These are phyloP conservation scores for Erodium chrysanthum DNA, from an alignment of 441 rosid genomes.

Conservation along the genomic window DNA sequence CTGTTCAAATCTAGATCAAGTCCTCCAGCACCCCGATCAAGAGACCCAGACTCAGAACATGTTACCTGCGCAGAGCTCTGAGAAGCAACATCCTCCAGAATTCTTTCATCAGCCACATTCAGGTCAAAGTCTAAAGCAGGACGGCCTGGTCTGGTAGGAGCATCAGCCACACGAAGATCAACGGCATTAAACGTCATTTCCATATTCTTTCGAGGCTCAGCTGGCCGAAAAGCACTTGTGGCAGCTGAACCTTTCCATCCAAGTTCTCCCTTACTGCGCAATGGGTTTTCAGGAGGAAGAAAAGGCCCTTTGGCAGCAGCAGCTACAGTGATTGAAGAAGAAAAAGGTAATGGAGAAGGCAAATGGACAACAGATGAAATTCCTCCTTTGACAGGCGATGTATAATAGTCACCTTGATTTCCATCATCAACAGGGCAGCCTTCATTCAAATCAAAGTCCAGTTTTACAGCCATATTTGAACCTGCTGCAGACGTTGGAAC, in stretches of 20 bases:
- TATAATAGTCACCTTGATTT: conserved; percentile 3
- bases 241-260: conserved; percentile 21
- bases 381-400: not conserved
- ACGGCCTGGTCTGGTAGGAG: conserved; percentile 4
- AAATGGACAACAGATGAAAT: conserved; percentile 3
- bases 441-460: conserved; percentile 14
- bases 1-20: conserved; percentile 17
- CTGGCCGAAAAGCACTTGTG: conserved; percentile 12
- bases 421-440: conserved; percentile 10
- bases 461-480: conserved; percentile 5
- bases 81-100: conserved; percentile 13
- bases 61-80: not conserved
- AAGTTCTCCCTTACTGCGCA: conserved; percentile 17
- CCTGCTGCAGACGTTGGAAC: not conserved
- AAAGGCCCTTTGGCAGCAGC: conserved; percentile 20
- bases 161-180: not conserved
- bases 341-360: conserved; percentile 3
- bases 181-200: not conserved
- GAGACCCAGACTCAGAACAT: not conserved
- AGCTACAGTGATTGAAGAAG: conserved; percentile 15
- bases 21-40: conserved; percentile 14
- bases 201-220: conserved; percentile 7
- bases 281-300: conserved; percentile 14
- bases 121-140: conserved; percentile 17
- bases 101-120: conserved; percentile 18